Evolutionary conservation across 345 rosid genomes (phyloP), one percentile per base, ranked within the genome.

Genomic region (Citrus medica): DNA sequence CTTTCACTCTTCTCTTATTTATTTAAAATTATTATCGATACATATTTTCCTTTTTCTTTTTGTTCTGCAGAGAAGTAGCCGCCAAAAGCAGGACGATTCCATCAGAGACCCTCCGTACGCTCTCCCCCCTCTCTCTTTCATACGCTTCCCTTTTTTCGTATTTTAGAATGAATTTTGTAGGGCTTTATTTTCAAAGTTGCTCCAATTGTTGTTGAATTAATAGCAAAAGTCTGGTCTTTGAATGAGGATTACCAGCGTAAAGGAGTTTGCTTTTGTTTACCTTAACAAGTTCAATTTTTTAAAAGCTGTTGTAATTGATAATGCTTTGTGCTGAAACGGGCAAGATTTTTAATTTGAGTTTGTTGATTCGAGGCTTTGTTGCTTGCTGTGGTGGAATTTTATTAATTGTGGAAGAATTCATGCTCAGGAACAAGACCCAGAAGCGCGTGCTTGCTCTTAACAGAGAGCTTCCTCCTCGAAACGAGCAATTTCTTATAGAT

Each of bases 361-460:
- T 62, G 28, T 78, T 40, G 55, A 67, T 78, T 70, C 6, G 72
- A 17, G 40, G 61, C 5, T 60, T 51, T 5, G 46, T 69, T 82
- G 48, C 13, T 61, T 67, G 37, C 48, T 30, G 51, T n/a, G 33
- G 13, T 9, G 12, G 68, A 32, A 7, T 48, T 78, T 71, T 38
- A 67, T 63, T 72, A 7, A 35, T 67, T 33, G 2, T 24, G 51
- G 30, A 76, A 32, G 53, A n/a, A 53, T 16, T 67, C 60, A 25
- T 55, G 37, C 69, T 40, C 86, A 96, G 99, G 87, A 94, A 92
- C 88, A 94, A 90, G 85, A 81, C 94, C 1, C 97, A 92, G 79
- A 94, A 92, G 89, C 98, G 98, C 67, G 92, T 96, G 33, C 89
- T 88, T 56, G 97, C 99, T 78, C 80, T 88, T 3, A 92, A 92